phyloP scores from a whole-genome alignment of 1,139 yeast genomes.

The Hanseniaspora sp. region DNA sequence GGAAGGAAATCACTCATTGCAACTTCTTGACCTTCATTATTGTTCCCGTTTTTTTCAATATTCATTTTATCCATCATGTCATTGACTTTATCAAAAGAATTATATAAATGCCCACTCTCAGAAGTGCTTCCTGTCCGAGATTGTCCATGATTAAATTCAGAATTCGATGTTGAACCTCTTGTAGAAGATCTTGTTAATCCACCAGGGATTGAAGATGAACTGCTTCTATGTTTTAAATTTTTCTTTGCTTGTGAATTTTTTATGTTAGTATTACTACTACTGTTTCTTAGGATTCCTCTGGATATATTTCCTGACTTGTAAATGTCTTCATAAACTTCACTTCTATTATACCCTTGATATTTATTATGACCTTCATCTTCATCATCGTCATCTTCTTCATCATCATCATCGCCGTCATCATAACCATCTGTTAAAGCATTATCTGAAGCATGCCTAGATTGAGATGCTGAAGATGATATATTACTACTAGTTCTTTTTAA shows the following conservation, averaged over 20 bases:
- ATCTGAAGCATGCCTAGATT: conserved; percentile 14
- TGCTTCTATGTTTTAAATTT: neutral
- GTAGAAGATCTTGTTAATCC: conserved; percentile 12
- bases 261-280: conserved; percentile 6
- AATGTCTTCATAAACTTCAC: conserved; percentile 8
- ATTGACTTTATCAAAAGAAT: neutral
- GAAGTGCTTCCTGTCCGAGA: conserved; percentile 4
- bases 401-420: conserved; percentile 28
- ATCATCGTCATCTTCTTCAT: conserved; percentile 20
- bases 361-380: conserved; percentile 20
- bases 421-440: conserved; percentile 22
- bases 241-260: neutral
- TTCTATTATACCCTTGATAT: conserved; percentile 9
- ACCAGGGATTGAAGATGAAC: conserved; percentile 12
- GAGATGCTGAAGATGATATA: conserved; percentile 13
- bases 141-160: neutral
- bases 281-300: conserved; percentile 7
- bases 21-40: neutral
- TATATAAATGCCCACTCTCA: neutral
- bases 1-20: neutral
- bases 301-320: conserved; percentile 8
- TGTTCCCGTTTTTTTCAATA: neutral
- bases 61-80: conserved; percentile 10
- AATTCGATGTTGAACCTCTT: conserved; percentile 8
- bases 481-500: conserved; percentile 11